Evolutionary conservation across 2,329 filamentous ascomycete species (phyloP).

Genomic region (Drechslerella coelobrocha): DNA sequence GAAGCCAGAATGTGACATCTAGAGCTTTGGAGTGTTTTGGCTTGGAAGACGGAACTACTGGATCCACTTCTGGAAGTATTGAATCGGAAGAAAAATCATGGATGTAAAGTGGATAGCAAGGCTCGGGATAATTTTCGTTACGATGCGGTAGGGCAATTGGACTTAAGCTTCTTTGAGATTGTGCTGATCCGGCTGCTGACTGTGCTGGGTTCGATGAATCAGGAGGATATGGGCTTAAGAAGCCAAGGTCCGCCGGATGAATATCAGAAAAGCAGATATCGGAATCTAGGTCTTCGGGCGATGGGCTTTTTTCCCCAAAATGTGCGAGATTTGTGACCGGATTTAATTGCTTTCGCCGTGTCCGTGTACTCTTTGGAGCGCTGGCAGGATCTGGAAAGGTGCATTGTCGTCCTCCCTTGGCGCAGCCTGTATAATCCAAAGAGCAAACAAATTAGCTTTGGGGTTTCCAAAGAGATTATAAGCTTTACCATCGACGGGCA

Average conservation of each 20-base stretch:
- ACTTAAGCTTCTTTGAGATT: slow-evolving; percentile 42
- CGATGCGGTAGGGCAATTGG: slow-evolving; percentile 20
- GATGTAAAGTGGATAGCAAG: slow-evolving; percentile 24
- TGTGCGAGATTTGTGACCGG: slow-evolving; percentile 23
- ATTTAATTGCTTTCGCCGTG: slow-evolving; percentile 50
- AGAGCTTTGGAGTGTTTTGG: slow-evolving; percentile 64
- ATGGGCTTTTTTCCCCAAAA: slow-evolving; percentile 57
- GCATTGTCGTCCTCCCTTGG: slow-evolving; percentile 89
- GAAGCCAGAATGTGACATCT: slow-evolving; percentile 78
- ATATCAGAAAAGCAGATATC: slow-evolving; percentile 59
- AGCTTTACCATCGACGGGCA: slow-evolving; percentile 2
- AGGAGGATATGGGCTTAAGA: slow-evolving; percentile 58
- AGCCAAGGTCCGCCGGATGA: slow-evolving; percentile 46
- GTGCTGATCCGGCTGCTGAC: slow-evolving; percentile 30
- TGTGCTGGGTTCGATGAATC: slow-evolving; percentile 46
- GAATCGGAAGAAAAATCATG: slow-evolving; percentile 35
- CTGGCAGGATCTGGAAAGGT: slow-evolving; percentile 77
- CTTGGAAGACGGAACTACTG: slow-evolving; percentile 57
- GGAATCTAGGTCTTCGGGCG: slow-evolving; percentile 63
- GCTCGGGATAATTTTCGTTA: slow-evolving; percentile 27
- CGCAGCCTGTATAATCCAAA: slow-evolving; percentile 69
- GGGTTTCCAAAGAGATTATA: slow-evolving; percentile 8
- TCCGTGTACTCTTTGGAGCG: slow-evolving; percentile 54
- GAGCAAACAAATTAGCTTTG: slow-evolving; percentile 21
- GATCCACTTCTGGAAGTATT: slow-evolving; percentile 58